Evolutionary conservation across 345 rosid genomes (phyloP), one percentile per base, ranked within the genome.

Genomic region (Salix koriyanagi): DNA sequence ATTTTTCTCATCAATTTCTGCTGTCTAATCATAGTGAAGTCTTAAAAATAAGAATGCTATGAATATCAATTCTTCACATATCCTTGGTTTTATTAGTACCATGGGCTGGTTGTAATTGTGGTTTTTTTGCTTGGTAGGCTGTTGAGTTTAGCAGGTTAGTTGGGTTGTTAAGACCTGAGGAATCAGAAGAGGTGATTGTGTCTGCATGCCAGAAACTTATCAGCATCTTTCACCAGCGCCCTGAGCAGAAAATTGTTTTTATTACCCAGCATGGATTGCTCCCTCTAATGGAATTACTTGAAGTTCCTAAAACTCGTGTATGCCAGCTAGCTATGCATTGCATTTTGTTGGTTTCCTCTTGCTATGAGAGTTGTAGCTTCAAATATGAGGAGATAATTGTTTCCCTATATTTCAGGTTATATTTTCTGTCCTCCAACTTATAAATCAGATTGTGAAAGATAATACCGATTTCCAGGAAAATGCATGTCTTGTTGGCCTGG

Each of bases 401-500:
- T 34, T 65, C 28, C 71, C 76, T 65, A 64, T 54, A 67, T 81
- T 88, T 78, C 91, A 96, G 99, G 97, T 92, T 77, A 90, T 83
- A 81, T 88, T 89, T 86, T 87, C 95, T 9, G 92, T 93, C 84
- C 92, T 96, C 80, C 97, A 93, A 89, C 93, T 93, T 28, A 85
- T 96, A 79, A 96, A 96, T 68, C 91, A 89, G 81, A 87, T 90
- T 80, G 84, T 92, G 19, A 93, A 89, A 85, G 97, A 96, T 77
- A 93, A 92, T 79, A 83, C 91, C 9, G 96, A 90, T 75, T 89
- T 93, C 83, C 94, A 85, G 89, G 97, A 96, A 89, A 93, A 96
- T 88, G 99, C 99, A 77, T 96, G 99, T 85, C 98, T 96, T 83
- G 93, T 96, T 81, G 98, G 98, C 18, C 32, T 82, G 76, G 84